These are phyloP conservation scores for Trichoderma asperelloides DNA, from an alignment of 495 filamentous ascomycete species.

Conservation along the genomic window DNA sequence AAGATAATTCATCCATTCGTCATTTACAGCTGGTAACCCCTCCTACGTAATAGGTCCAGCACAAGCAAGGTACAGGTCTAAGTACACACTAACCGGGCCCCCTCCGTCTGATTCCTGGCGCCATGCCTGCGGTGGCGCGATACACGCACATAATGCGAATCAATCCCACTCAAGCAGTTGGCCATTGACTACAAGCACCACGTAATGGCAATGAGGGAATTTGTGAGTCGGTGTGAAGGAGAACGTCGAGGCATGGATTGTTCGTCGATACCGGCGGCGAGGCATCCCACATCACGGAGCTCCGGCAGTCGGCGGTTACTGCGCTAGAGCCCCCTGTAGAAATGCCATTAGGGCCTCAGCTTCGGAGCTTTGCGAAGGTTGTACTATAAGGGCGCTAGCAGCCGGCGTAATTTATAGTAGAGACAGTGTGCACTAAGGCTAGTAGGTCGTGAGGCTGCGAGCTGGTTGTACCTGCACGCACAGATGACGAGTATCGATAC, in stretches of 20 bases:
- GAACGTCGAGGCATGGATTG: background rate
- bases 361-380: background rate
- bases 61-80: background rate
- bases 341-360: background rate
- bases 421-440: too few relatives aligned
- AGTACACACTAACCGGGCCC: background rate
- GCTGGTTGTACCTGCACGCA: background rate
- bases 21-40: background rate
- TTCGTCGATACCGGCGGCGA: background rate
- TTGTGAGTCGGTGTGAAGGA: background rate
- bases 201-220: conserved; percentile 7
- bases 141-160: background rate
- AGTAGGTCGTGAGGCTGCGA: background rate
- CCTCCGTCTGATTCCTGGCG: background rate
- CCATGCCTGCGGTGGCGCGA: background rate
- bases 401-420: background rate
- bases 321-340: conserved; percentile 1
- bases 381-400: background rate
- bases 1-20: background rate
- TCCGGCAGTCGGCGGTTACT: background rate
- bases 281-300: background rate
- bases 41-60: conserved; percentile 1
- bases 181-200: background rate
- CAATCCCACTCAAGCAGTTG: background rate
- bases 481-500: background rate